phyloP scores from a whole-genome alignment of 2,329 filamentous ascomycete species.

The Diaporthe sp. region DNA sequence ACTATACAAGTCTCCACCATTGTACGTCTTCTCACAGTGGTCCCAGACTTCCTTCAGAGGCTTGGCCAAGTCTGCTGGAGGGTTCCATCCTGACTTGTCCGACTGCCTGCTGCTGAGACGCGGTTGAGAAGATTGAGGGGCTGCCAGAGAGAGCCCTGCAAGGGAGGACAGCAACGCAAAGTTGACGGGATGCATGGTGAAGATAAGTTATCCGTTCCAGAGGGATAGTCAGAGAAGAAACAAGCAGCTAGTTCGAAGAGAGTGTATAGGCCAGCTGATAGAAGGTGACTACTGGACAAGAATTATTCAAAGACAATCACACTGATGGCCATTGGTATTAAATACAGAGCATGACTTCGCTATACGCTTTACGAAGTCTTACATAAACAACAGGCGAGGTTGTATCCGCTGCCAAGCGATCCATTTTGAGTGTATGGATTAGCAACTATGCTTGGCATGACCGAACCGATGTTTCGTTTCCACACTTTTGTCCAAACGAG shows the following conservation, averaged over 20 bases:
- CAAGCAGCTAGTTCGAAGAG: not conserved
- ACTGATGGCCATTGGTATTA: not conserved
- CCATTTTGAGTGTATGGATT: not conserved
- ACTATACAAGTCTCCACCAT: not conserved
- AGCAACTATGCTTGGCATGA: not conserved
- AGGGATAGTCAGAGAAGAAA: not conserved
- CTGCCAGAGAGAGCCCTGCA: not conserved
- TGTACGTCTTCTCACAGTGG: slow-evolving; percentile 10
- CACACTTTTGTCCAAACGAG: not conserved
- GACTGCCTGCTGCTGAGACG: slow-evolving; percentile 15
- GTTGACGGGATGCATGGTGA: slow-evolving; percentile 17
- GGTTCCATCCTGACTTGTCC: slow-evolving; percentile 6
- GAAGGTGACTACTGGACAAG: not conserved
- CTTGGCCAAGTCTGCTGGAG: slow-evolving; percentile 7
- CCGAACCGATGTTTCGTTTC: slow-evolving; percentile 15
- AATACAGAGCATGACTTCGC: not conserved
- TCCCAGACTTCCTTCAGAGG: slow-evolving; percentile 24
- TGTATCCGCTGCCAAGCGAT: slow-evolving; percentile 10
- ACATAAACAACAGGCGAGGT: not conserved
- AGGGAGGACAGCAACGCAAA: slow-evolving; percentile 1
- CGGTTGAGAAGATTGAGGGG: not conserved
- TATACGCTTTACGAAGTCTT: not conserved
- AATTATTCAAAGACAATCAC: not conserved
- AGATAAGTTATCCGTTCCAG: not conserved
- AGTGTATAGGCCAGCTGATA: not conserved